phyloP scores from a whole-genome alignment of 305 asterid species.

The Fraxinus xanthoxyloides region DNA sequence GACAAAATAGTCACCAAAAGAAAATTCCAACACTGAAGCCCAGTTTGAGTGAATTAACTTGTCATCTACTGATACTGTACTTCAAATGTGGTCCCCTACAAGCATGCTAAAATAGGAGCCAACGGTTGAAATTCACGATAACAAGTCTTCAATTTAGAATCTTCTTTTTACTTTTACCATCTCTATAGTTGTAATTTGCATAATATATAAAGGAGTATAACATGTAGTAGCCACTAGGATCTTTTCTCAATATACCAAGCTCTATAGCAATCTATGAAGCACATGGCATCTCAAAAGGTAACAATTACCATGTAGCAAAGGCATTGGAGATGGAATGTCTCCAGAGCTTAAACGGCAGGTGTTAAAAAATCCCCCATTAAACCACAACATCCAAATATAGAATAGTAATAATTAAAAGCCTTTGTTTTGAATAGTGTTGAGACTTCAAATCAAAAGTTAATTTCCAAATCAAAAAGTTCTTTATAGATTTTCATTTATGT shows the following conservation, averaged over 20 bases:
- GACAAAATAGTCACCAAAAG: neutral
- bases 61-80: neutral
- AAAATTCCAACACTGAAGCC: neutral
- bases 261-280: neutral
- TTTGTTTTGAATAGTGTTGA: neutral
- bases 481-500: neutral
- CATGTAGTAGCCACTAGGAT: neutral
- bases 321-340: neutral
- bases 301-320: neutral
- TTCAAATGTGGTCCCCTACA: neutral
- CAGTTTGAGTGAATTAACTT: neutral
- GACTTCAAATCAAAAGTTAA: neutral
- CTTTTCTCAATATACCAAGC: neutral
- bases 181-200: neutral
- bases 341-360: neutral
- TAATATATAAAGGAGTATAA: neutral
- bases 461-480: slow-evolving; percentile 3
- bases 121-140: neutral
- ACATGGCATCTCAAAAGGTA: neutral
- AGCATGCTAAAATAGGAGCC: neutral
- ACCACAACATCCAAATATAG: neutral
- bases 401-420: neutral
- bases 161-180: neutral
- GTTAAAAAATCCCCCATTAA: neutral
- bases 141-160: neutral